These are phyloP conservation scores for Skeletonema marinoi DNA, from an alignment of 108 stramenopile species.

Conservation along the genomic window DNA sequence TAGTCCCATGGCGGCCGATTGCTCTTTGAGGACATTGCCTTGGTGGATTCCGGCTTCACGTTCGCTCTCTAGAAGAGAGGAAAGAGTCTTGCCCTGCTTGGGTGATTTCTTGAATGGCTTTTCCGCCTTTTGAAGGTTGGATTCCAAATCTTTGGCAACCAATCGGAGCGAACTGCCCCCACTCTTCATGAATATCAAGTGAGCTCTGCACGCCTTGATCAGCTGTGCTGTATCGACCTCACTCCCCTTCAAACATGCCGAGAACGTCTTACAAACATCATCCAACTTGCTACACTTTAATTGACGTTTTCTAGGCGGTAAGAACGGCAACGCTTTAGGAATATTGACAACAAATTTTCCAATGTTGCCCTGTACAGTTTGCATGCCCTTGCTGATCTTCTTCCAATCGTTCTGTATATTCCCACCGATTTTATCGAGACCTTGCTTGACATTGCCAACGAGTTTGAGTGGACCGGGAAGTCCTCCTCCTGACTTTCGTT, in stretches of 20 bases:
- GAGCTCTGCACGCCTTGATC: conserved; percentile 49
- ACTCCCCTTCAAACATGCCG: conserved; percentile 12
- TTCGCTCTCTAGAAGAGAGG: conserved; percentile 45
- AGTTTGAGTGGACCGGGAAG: conserved; percentile 2
- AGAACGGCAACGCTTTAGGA: conserved; percentile 1
- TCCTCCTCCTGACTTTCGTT: background rate
- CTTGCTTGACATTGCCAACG: conserved; percentile 11
- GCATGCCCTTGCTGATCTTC: conserved; percentile 1
- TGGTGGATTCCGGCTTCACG: conserved; percentile 34
- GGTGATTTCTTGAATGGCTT: conserved; percentile 39
- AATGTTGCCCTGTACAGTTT: background rate
- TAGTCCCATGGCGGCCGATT: conserved; percentile 64
- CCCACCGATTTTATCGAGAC: conserved; percentile 18
- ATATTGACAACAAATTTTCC: conserved; percentile 18
- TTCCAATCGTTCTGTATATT: conserved; percentile 20
- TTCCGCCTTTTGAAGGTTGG: conserved; percentile 60
- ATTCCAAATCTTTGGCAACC: conserved; percentile 57
- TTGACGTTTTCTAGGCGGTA: conserved; percentile 2
- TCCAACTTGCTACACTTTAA: conserved; percentile 35
- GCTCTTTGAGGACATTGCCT: conserved; percentile 47
- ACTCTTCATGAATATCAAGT: conserved; percentile 43
- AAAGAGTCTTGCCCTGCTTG: conserved; percentile 27
- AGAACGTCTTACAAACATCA: conserved; percentile 36
- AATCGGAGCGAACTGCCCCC: conserved; percentile 39
- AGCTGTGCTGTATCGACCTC: conserved; percentile 55